phyloP scores from a whole-genome alignment of 169 alveolate species.

The Cryptosporidium bovis region DNA sequence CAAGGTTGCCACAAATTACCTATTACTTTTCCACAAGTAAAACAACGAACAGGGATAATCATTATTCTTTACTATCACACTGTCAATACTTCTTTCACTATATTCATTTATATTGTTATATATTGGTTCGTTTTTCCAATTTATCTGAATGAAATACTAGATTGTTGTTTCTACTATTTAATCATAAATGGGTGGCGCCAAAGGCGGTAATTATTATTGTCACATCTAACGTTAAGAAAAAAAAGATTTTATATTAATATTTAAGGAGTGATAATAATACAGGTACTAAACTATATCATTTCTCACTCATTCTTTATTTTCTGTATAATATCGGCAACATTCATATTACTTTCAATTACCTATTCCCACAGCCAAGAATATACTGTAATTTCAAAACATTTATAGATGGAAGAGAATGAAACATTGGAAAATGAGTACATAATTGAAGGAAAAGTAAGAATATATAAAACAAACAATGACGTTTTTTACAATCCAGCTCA shows the following conservation, averaged over 20 bases:
- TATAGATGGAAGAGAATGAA: not conserved
- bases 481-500: constrained; percentile 92
- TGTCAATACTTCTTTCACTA: not conserved
- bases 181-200: not conserved
- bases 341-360: too few relatives aligned
- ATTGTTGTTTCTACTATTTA: not conserved
- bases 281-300: too few relatives aligned
- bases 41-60: constrained; percentile 99
- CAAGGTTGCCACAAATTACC: constrained; percentile 98
- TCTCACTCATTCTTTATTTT: too few relatives aligned
- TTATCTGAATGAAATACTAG: too few relatives aligned
- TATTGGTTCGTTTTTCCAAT: not conserved
- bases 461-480: constrained; percentile 79
- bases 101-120: constrained; percentile 1
- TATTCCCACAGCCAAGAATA: too few relatives aligned
- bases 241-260: too few relatives aligned
- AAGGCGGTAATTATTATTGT: not conserved
- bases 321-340: too few relatives aligned
- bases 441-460: constrained; percentile 84
- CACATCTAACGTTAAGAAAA: too few relatives aligned
- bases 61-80: constrained; percentile 78
- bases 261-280: too few relatives aligned
- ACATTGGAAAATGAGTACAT: constrained; percentile 43
- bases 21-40: constrained; percentile 99
- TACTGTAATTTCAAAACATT: not conserved